Evolutionary conservation across 371 early-diverging fungal species (phyloP).

Genomic region (Furculomyces boomerangus): DNA sequence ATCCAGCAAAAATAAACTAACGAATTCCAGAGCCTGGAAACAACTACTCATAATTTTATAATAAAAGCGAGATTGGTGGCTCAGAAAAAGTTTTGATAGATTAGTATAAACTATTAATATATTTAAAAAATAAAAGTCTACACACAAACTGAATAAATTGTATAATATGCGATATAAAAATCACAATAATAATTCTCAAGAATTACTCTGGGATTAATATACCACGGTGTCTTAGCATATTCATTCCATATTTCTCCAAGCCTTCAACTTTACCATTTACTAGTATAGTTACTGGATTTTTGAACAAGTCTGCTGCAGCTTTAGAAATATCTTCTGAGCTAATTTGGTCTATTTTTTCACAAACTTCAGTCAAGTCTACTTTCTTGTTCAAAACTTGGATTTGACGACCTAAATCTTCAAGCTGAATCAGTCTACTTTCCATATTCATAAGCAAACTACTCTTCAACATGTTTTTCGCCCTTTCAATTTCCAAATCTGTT

Average conservation of each 20-base stretch:
- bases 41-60: too few relatives aligned
- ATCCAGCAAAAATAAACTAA: too few relatives aligned
- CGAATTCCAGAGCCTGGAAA: too few relatives aligned
- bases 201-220: conserved; percentile 5
- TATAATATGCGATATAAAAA: too few relatives aligned
- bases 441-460: conserved; percentile 81
- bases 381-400: conserved; percentile 61
- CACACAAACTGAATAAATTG: too few relatives aligned
- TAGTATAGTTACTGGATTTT: conserved; percentile 19
- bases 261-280: conserved; percentile 18
- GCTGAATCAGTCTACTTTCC: conserved; percentile 76
- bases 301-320: conserved; percentile 14
- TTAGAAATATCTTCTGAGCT: conserved; percentile 10
- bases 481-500: conserved; percentile 36
- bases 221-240: conserved; percentile 14
- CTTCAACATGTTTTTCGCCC: conserved; percentile 93
- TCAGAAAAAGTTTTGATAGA: neutral
- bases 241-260: conserved; percentile 9
- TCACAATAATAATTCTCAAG: too few relatives aligned
- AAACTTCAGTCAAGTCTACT: conserved; percentile 55
- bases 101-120: neutral
- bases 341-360: conserved; percentile 15
- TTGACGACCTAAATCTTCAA: conserved; percentile 90
- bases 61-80: neutral
- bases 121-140: neutral